phyloP scores from a whole-genome alignment of 2,329 filamentous ascomycete species.

The Ciborinia camelliae region DNA sequence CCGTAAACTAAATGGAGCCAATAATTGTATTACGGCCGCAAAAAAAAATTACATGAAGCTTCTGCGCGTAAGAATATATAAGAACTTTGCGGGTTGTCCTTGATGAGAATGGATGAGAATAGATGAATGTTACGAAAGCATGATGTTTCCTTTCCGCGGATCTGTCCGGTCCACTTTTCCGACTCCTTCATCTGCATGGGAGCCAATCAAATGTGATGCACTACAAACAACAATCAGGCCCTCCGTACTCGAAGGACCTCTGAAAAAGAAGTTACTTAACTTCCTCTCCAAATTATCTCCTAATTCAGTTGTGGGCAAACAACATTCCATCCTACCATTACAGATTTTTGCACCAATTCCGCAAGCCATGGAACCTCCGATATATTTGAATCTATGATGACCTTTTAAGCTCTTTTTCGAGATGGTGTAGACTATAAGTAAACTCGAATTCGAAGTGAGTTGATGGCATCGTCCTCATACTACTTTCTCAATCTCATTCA shows the following conservation, averaged over 20 bases:
- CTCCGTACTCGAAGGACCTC: no score
- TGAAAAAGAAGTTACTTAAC: no score
- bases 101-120: background rate
- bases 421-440: background rate
- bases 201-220: background rate
- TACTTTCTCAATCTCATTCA: background rate
- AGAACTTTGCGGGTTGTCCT: background rate
- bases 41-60: background rate
- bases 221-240: background rate
- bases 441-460: background rate
- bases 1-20: fast-evolving
- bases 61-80: background rate
- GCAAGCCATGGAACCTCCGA: background rate
- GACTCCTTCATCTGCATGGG: background rate
- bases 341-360: no score
- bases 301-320: no score
- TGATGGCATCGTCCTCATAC: background rate
- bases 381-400: background rate
- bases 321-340: background rate
- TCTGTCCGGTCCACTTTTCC: background rate
- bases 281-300: no score
- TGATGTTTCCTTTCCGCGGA: background rate
- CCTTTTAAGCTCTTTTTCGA: background rate
- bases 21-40: background rate
- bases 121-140: background rate